These are phyloP conservation scores for Mycena venus DNA, from an alignment of 768 basidiomycete species.

Conservation along the genomic window DNA sequence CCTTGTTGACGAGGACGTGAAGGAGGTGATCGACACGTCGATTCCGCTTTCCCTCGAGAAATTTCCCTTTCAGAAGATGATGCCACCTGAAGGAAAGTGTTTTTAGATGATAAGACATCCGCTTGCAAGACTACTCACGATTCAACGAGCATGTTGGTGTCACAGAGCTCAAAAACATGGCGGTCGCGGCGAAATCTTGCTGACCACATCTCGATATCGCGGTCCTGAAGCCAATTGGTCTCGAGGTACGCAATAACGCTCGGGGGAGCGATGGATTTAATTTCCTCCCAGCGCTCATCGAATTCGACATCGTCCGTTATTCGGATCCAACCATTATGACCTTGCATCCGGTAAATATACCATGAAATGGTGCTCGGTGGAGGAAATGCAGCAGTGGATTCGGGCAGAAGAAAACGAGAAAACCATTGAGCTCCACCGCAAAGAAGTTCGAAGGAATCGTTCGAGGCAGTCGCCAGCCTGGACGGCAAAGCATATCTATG, in stretches of 20 bases:
- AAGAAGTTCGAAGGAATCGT: neutral
- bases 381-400: neutral
- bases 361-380: neutral
- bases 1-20: slow-evolving; percentile 25
- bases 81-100: slow-evolving; percentile 36
- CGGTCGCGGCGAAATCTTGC: slow-evolving; percentile 29
- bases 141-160: slow-evolving; percentile 45
- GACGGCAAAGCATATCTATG: slow-evolving; percentile 10
- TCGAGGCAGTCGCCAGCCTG: neutral
- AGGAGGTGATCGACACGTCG: slow-evolving; percentile 38
- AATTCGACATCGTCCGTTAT: slow-evolving; percentile 21
- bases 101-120: neutral
- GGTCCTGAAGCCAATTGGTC: slow-evolving; percentile 26
- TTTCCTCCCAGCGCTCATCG: neutral
- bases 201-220: slow-evolving; percentile 38
- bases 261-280: neutral
- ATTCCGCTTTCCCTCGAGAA: slow-evolving; percentile 38
- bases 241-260: slow-evolving; percentile 13
- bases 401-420: neutral
- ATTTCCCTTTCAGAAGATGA: slow-evolving; percentile 40
- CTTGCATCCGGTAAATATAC: no score
- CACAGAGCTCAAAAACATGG: slow-evolving; percentile 25
- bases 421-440: slow-evolving; percentile 9
- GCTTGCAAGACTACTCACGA: neutral
- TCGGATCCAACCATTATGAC: no score